Evolutionary conservation across 169 alveolate genomes (phyloP).

Genomic region (Cryptosporidium meleagridis): DNA sequence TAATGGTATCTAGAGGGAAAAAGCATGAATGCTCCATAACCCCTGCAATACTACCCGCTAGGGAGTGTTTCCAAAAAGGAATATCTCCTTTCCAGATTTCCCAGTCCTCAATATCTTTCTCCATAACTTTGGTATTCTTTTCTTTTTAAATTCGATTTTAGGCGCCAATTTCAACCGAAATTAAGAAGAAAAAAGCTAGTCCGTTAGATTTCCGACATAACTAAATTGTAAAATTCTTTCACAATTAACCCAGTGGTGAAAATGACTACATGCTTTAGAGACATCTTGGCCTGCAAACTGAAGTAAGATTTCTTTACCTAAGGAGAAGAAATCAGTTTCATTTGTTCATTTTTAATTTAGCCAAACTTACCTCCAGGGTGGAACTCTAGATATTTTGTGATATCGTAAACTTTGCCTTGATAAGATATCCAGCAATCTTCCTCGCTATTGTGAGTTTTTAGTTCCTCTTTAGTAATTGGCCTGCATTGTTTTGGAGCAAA

Average conservation of each 20-base stretch:
- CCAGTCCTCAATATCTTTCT: conserved; percentile 74
- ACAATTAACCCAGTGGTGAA: conserved; percentile 74
- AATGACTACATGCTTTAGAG: conserved; percentile 44
- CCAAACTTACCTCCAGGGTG: conserved; percentile 72
- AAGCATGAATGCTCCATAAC: conserved; percentile 95
- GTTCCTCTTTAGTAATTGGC: conserved; percentile 9
- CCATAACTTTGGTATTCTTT: neutral
- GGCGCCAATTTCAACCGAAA: neutral
- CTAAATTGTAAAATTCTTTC: conserved; percentile 52
- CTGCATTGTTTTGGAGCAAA: neutral
- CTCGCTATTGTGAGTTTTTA: conserved; percentile 4
- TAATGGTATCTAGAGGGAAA: conserved; percentile 96
- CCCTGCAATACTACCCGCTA: conserved; percentile 98
- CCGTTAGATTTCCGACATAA: conserved; percentile 38
- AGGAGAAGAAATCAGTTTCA: neutral
- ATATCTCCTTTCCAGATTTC: conserved; percentile 86
- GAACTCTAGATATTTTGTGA: conserved; percentile 44
- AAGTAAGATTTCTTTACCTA: conserved; percentile 54
- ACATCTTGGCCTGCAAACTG: conserved; percentile 71
- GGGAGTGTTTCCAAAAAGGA: conserved; percentile 91
- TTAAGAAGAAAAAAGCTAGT: neutral
- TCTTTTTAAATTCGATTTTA: neutral
- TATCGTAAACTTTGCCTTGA: conserved; percentile 61
- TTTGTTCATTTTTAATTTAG: neutral
- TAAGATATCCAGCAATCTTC: conserved; percentile 64